Evolutionary conservation across 345 rosid species (phyloP).

Genomic region (Euphorbia lathyris): DNA sequence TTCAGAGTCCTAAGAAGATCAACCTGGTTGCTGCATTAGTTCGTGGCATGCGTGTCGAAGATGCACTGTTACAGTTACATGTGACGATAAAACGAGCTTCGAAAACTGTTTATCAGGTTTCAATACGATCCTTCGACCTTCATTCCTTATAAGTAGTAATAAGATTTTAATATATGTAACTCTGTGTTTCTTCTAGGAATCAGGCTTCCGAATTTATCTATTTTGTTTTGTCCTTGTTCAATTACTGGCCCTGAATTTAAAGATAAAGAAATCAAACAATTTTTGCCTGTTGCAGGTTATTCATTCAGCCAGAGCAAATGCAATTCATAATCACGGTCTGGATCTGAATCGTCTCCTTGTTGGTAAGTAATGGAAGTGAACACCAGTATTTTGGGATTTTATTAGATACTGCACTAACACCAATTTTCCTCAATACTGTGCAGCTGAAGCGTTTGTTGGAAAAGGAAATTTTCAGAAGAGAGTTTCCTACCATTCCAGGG

Average conservation of each 20-base stretch:
- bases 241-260: no score
- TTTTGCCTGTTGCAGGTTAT: conserved; percentile 67
- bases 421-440: neutral
- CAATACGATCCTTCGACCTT: neutral
- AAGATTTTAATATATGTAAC: neutral
- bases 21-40: conserved; percentile 90
- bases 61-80: conserved; percentile 90
- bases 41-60: conserved; percentile 97
- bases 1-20: conserved; percentile 94
- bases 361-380: no score
- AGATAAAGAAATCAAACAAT: no score
- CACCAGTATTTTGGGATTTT: no score
- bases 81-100: conserved; percentile 82
- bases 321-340: conserved; percentile 85
- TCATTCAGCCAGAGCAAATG: conserved; percentile 92
- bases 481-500: conserved; percentile 58
- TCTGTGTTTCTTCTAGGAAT: no score
- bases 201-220: no score
- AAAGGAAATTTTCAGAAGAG: conserved; percentile 75
- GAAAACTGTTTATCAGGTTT: conserved; percentile 80
- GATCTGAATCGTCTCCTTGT: conserved; percentile 80
- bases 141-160: neutral
- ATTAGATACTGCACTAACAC: neutral
- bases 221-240: no score
- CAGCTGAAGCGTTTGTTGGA: conserved; percentile 94